Evolutionary conservation across 2,329 filamentous ascomycete genomes (phyloP).

Genomic region (Emergomyces pasteurianus): DNA sequence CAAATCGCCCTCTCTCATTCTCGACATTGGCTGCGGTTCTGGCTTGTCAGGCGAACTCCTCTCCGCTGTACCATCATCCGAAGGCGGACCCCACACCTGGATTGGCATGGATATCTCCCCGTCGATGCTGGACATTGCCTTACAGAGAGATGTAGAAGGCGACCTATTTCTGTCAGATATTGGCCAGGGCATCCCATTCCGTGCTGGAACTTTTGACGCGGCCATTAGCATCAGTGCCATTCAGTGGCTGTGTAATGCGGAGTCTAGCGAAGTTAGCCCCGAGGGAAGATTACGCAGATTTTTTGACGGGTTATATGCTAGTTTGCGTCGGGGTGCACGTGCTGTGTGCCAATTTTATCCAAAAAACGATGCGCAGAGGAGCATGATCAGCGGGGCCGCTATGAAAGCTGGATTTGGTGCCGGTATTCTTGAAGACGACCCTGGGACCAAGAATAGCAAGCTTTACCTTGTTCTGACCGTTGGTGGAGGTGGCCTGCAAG

Average conservation of each 20-base stretch:
- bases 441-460: slow-evolving; percentile 91
- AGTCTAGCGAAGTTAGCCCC: slow-evolving; percentile 71
- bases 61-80: slow-evolving; percentile 53
- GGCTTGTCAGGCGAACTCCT: slow-evolving; percentile 92
- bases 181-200: slow-evolving; percentile 88
- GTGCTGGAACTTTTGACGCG: slow-evolving; percentile 83
- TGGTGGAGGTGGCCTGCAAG: slow-evolving; percentile 52
- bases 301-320: slow-evolving; percentile 84
- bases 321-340: slow-evolving; percentile 67
- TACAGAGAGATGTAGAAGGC: slow-evolving; percentile 84
- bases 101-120: slow-evolving; percentile 93
- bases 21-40: slow-evolving; percentile 93
- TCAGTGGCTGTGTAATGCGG: slow-evolving; percentile 98
- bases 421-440: slow-evolving; percentile 87
- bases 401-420: slow-evolving; percentile 92
- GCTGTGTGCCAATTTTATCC: slow-evolving; percentile 98
- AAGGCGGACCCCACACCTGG: slow-evolving; percentile 84
- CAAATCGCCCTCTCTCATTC: slow-evolving; percentile 66
- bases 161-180: slow-evolving; percentile 93
- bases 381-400: slow-evolving; percentile 83
- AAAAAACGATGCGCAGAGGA: slow-evolving; percentile 82
- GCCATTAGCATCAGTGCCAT: slow-evolving; percentile 90
- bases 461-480: slow-evolving; percentile 92
- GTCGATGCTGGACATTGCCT: slow-evolving; percentile 91
- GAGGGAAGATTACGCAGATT: slow-evolving; percentile 69